A percentile compares a stretch with the other conserved stretches of the same genome.
Evolutionary conservation across 1,284 basidiomycete species (phyloP).

Genomic region (Schizophyllum commune): DNA sequence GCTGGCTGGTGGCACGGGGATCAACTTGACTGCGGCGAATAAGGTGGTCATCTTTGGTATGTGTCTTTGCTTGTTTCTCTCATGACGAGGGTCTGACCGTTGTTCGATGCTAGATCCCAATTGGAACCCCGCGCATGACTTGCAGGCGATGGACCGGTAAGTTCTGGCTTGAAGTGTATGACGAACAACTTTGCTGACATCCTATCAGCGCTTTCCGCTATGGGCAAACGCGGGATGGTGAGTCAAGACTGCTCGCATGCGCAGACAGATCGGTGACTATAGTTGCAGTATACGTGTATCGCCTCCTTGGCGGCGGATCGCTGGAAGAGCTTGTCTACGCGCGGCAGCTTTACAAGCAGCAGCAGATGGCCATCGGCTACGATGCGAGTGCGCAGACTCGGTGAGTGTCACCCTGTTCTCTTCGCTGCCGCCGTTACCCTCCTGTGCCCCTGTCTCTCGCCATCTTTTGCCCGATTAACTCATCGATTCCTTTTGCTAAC

Average conservation of each 20-base stretch:
- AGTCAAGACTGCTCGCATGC: not conserved
- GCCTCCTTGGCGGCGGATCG: constrained; percentile 79
- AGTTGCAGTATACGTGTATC: constrained; percentile 62
- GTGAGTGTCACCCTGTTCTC: constrained; percentile 60
- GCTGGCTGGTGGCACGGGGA: constrained; percentile 67
- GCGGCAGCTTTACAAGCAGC: constrained; percentile 84
- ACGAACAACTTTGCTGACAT: not conserved
- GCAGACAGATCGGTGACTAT: not conserved
- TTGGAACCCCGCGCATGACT: constrained; percentile 85
- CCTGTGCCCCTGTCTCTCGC: too few relatives aligned
- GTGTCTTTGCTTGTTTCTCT: constrained; percentile 19
- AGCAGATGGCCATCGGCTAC: constrained; percentile 84
- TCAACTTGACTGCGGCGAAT: constrained; percentile 73
- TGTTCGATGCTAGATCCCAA: constrained; percentile 66
- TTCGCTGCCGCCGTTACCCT: constrained; percentile 29
- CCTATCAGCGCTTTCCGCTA: constrained; percentile 65
- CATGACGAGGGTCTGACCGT: too few relatives aligned
- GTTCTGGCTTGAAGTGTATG: constrained; percentile 1
- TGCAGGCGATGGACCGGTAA: constrained; percentile 80
- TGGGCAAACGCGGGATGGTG: constrained; percentile 70
- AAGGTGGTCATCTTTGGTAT: constrained; percentile 81
- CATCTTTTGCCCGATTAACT: too few relatives aligned
- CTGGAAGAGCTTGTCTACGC: constrained; percentile 83
- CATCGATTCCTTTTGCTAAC: too few relatives aligned
- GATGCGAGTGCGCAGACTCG: constrained; percentile 74